Base-by-base conservation (phyloP, 1,284 basidiomycete genomes). In the Ganoderma boninense region DNA sequence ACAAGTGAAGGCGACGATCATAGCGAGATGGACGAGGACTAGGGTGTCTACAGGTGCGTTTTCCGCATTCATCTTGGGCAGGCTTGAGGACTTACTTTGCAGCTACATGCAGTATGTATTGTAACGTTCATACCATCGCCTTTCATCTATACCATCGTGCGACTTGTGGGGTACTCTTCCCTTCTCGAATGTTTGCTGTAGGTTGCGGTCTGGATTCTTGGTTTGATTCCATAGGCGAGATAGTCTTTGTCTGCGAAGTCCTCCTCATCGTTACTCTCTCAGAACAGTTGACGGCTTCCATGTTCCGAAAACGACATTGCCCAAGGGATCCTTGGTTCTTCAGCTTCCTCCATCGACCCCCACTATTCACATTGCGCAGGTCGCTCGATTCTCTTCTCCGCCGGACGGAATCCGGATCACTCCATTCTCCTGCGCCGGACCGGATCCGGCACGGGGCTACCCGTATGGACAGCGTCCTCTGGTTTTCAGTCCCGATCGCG, bases 1-100 rank as follows among this genome's bases (percentile, higher is more conserved):
- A 64, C 23, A 14, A 65, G 38, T 14, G 54, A 35, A 10, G 65
- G 54, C 0, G 69, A 20, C 49, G 68, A 59, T 42, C 43, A 32
- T 61, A 64, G 20, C 43, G 69, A 40, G 29, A 74, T 74, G 70
- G 70, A 70, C n/a, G 69, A 70, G 54, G 69, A 70, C 35, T 73
- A 69, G 60, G n/a, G 18, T 10, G 7, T 2, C 4, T 14, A n/a
- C 3, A n/a, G 20, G 57, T 60, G 35, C 57, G 35, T 40, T 35
- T n/a, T 38, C n/a, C 18, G 32, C n/a, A 23, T n/a, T 23, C n/a
- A n/a, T 40, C 35, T 23, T 40, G 32, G 35, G 18, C 18, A 32
- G 6, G 20, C 18, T 40, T 20, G 57, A 13, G 32, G 7, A 16
- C 57, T 60, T n/a, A 60, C 14, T 5, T 1, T 20, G 6, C 32